A percentile compares a stretch with the other conserved stretches of the same genome.
phyloP scores from a whole-genome alignment of 2,329 filamentous ascomycete genomes.

The Parafenestella ontariensis region DNA sequence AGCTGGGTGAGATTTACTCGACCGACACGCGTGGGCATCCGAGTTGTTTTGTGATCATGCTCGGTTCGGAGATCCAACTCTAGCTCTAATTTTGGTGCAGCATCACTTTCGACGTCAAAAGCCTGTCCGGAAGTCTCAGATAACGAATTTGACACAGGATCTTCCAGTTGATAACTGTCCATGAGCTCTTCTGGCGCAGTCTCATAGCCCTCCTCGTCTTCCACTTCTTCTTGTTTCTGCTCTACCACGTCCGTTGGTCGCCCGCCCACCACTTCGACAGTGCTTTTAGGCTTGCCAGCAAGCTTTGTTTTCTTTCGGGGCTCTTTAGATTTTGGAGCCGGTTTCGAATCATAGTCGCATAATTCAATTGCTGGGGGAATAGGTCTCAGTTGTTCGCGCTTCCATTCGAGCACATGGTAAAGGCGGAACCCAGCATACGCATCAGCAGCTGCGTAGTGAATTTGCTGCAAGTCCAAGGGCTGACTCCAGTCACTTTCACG shows the following conservation, averaged over 20 bases:
- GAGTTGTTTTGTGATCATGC: neutral
- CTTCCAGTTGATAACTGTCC: slow-evolving; percentile 32
- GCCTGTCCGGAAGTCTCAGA: slow-evolving; percentile 2
- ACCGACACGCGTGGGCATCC: slow-evolving; percentile 22
- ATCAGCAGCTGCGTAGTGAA: slow-evolving; percentile 78
- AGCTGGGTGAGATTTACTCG: slow-evolving; percentile 26
- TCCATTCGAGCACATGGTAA: slow-evolving; percentile 73
- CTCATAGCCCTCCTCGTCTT: slow-evolving; percentile 45
- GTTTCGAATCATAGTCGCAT: slow-evolving; percentile 66
- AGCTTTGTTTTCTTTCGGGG: slow-evolving; percentile 15
- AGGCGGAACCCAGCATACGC: slow-evolving; percentile 83
- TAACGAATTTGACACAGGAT: slow-evolving; percentile 10
- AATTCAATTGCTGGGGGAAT: slow-evolving; percentile 73
- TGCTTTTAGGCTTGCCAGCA: slow-evolving; percentile 10
- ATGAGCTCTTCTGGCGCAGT: slow-evolving; percentile 39
- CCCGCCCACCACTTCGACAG: slow-evolving; percentile 10
- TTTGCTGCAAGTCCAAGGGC: slow-evolving; percentile 67
- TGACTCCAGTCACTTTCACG: slow-evolving; percentile 78
- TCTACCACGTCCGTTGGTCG: slow-evolving; percentile 19
- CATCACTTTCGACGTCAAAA: slow-evolving; percentile 5
- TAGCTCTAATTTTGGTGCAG: neutral
- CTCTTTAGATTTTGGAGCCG: slow-evolving; percentile 10
- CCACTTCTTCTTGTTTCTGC: slow-evolving; percentile 24
- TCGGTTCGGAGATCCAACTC: neutral
- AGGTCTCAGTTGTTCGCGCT: slow-evolving; percentile 71